Base-by-base conservation (phyloP, 2,329 filamentous ascomycete genomes). In the Aspergillus pseudoterreus region DNA sequence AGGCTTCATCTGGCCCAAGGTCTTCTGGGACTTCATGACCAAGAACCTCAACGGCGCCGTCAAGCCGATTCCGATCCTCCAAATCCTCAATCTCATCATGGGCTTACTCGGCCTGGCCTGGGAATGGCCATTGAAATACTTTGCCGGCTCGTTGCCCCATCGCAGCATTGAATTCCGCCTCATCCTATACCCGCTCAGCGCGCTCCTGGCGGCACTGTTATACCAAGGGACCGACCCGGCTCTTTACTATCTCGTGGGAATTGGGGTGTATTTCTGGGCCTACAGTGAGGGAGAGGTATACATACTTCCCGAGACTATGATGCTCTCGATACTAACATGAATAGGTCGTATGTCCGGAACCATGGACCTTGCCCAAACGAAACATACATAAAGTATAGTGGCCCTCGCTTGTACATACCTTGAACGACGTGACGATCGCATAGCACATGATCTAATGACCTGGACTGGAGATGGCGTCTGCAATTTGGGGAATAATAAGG, bases 1-100 rank as follows among this genome's bases (percentile, higher is more conserved):
- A 75, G 86, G 83, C 66, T 96, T 94, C 81, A 92, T 99, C 82
- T 99, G 92, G 91, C 94, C 94, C 60, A 99, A 99, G 73, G 87
- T 99, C 68, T 95, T 99, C 76, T 99, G 89, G 87, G 94, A 99
- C 74, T 96, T 96, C 71, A 75, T 94, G 59, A 96, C 92, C 54
- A 91, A 90, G 66, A 91, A 90, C 63, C 84, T 99, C 62, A 90
- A 99, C 68, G 80, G 78, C 50, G 88, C 87, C 45, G 90, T 97
- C 56, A 91, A 88, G 65, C 92, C 92, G 0, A 71, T 94, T n/a
- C 94, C 94, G 1, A 78, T 91, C 46, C 79, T 99, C 14, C 94
- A 99, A 70, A 88, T 87, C 65, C 80, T 97, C 75, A 99, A 99
- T 66, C 77, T 99, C 21, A 19, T 96, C 42, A 80, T 95, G 65